phyloP scores from a whole-genome alignment of 2,329 filamentous ascomycete species.

The Lecanosticta acicola region DNA sequence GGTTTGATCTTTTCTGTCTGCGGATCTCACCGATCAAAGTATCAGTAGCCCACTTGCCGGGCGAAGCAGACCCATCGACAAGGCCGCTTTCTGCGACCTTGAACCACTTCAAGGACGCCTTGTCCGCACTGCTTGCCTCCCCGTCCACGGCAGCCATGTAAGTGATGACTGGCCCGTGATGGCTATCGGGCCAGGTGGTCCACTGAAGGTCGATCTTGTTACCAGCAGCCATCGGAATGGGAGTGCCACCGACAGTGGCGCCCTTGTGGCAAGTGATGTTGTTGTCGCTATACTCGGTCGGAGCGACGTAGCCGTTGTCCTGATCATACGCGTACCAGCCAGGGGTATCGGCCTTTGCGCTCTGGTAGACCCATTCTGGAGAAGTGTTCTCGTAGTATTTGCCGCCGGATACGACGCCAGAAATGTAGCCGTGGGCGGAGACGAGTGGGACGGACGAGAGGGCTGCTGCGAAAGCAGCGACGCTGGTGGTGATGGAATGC shows the following conservation, averaged over 20 bases:
- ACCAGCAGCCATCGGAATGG: conserved; percentile 54
- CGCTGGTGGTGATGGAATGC: conserved; percentile 13
- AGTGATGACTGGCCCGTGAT: conserved; percentile 59
- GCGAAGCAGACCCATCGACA: conserved; percentile 34
- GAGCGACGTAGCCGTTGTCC: conserved; percentile 37
- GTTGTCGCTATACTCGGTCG: conserved; percentile 15
- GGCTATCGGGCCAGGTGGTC: conserved; percentile 31
- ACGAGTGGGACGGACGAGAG: conserved; percentile 30
- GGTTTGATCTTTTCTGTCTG: not conserved
- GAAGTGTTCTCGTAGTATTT: conserved; percentile 41
- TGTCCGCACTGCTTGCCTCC: conserved; percentile 52
- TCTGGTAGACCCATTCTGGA: conserved; percentile 45
- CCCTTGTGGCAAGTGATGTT: conserved; percentile 46
- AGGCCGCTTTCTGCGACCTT: conserved; percentile 58
- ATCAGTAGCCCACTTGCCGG: conserved; percentile 53
- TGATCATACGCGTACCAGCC: conserved; percentile 32
- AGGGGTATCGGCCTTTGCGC: conserved; percentile 49
- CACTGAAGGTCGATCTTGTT: conserved; percentile 49
- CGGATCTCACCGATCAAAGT: conserved; percentile 40
- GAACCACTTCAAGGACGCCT: conserved; percentile 53
- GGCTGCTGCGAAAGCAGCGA: conserved; percentile 13
- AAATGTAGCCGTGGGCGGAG: conserved; percentile 42
- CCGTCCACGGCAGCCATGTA: conserved; percentile 57
- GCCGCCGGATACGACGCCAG: conserved; percentile 43
- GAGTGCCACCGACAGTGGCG: conserved; percentile 46